Evolutionary conservation across 331 rosid genomes (phyloP), one percentile per base, ranked within the genome.

Genomic region (Acacia pycnantha): DNA sequence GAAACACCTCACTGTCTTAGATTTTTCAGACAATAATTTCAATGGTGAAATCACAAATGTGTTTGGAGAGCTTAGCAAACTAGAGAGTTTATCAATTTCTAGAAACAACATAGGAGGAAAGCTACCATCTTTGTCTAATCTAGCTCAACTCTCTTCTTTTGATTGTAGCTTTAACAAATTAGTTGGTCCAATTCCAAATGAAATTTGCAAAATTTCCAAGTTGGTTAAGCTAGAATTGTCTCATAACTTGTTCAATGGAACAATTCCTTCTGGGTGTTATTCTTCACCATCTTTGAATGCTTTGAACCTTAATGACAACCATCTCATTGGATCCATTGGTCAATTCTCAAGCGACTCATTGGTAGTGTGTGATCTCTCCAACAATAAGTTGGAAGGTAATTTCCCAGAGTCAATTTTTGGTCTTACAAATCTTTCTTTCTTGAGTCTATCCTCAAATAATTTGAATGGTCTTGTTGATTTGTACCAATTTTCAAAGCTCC

Each of bases 261-360:
- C 74, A 66, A 78, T 77, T 37, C 88, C 88, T 0, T 58, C 14
- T 9, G 73, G 85, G 80, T 77, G 80, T 19, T 81, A 11, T 44
- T 43, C 69, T 13, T 27, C 66, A 13, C 69, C 80, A 21, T 46
- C 61, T 0, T 53, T 85, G 50, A 0, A 0, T 6, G 0, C 0
- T 0, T 22, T 85, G 64, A 41, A 41, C 8, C 44, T 8, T 41
- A 41, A 8, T 41, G 44, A 41, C 44, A 41, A 41, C 1, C 0
- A 41, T 41, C 11, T 41, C 2, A 41, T 41, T 8, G 44, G 11
- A 10, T 41, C 44, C 11, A 41, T 41, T 41, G 11, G 44, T 2
- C 44, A 9, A 8, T 41, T 41, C 18, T 65, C 74, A 19, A 54
- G 44, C 5, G 8, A 72, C 27, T 81, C 80, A n/a, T 29, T 78